Evolutionary conservation across 768 basidiomycete species (phyloP), one percentile per base, ranked within the genome.

Genomic region (Pulveroboletus sp.): DNA sequence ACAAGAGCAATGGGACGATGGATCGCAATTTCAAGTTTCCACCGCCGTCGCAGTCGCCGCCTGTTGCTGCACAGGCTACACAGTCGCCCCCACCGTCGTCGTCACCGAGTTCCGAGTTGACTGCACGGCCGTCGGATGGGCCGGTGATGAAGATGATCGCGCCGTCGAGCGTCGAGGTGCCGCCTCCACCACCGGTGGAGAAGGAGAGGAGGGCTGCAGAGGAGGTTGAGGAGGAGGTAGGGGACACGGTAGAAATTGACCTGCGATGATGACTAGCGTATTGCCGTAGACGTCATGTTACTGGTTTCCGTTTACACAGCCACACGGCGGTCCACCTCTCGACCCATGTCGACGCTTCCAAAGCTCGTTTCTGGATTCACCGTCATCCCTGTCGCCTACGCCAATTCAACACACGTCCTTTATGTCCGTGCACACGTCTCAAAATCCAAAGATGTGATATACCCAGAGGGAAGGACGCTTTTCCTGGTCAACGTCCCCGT

Each of bases 401-500:
- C 70, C 2, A 42, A 59, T 1, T 61, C 65, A 19, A 84, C 75
- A 3, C 92, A 94, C 59, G 79, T 84, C 54, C 64, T 94, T n/a
- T 94, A 93, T 59, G 80, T 80, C 16, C 80, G 87, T n/a, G 62
- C 76, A 4, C 90, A 94, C 61, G 61, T 69, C 21, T 73, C 81
- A 14, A 79, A 80, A 37, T 36, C 61, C 4, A 58, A 74, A 72
- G 61, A 57, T 24, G 35, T 35, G 48, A 44, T 47, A 55, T 74
- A 70, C 44, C 72, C 78, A 55, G 64, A 80, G 27, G 82, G 78
- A 14, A 78, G 92, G 37, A 94, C 92, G 0, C 73, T 95, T 10
- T 97, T 97, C 61, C 70, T 94, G 3, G 89, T 88, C 46, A 97
- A 97, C 59, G 70, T 94, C 6, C 93, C 94, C 2, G 85, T 91